phyloP scores from a whole-genome alignment of 495 filamentous ascomycete species.

The Aspergillus conjunctus region DNA sequence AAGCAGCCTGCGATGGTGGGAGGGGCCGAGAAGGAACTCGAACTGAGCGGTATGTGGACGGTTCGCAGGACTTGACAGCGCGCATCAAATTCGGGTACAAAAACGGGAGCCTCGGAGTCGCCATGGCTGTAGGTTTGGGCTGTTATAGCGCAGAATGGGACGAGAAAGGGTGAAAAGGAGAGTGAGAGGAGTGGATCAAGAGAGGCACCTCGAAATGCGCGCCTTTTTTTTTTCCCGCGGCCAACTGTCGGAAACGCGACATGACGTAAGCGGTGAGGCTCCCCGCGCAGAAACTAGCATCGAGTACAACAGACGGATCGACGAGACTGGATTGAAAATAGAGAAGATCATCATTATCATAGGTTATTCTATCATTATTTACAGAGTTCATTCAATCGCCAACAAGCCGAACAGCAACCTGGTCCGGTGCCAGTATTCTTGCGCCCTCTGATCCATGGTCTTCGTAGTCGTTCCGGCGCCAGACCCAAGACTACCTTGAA shows the following conservation, averaged over 20 bases:
- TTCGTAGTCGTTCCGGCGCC: slow-evolving; percentile 44
- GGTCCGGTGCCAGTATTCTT: slow-evolving; percentile 81
- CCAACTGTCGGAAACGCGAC: slow-evolving; percentile 27
- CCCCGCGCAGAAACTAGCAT: slow-evolving; percentile 43
- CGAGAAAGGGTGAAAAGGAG: slow-evolving; percentile 16
- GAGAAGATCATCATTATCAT: no score
- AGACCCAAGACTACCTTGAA: slow-evolving; percentile 50
- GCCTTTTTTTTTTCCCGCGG: slow-evolving; percentile 39
- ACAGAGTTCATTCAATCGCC: slow-evolving; percentile 16
- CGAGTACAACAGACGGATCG: no score
- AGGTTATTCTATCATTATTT: no score
- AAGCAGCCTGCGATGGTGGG: slow-evolving; percentile 28
- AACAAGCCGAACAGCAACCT: slow-evolving; percentile 70
- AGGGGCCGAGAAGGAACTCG: slow-evolving; percentile 27
- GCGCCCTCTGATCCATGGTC: slow-evolving; percentile 56
- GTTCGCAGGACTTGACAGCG: slow-evolving; percentile 41
- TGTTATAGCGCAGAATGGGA: not conserved
- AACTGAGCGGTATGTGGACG: slow-evolving; percentile 34
- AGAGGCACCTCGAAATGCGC: slow-evolving; percentile 7
- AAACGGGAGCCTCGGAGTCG: slow-evolving; percentile 67
- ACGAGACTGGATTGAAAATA: not conserved
- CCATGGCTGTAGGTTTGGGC: slow-evolving; percentile 51
- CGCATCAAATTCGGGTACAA: slow-evolving; percentile 72
- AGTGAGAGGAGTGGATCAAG: slow-evolving; percentile 10
- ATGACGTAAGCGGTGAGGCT: slow-evolving; percentile 33